Conservation (phyloP, 148 eudicot species). For the Vaccinium macrocarpon region DNA sequence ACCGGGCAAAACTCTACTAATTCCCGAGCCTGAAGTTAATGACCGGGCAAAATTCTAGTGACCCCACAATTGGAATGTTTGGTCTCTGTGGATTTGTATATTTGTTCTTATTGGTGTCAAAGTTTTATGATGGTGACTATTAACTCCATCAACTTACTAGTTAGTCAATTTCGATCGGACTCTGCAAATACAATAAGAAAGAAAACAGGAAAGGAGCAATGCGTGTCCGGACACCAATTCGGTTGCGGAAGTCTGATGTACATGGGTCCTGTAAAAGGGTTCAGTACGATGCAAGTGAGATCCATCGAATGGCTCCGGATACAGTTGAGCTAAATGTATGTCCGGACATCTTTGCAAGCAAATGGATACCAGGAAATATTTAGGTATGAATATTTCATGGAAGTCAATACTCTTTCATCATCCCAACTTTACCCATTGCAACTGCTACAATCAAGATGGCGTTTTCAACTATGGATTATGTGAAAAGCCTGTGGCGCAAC, state of each 20-base stretch:
- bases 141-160: not conserved
- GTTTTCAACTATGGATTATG: too few relatives aligned
- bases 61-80: too few relatives aligned
- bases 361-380: too few relatives aligned
- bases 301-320: not conserved
- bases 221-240: not conserved
- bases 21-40: too few relatives aligned
- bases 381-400: too few relatives aligned
- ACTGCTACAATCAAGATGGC: too few relatives aligned
- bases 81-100: too few relatives aligned
- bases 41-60: too few relatives aligned
- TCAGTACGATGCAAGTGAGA: not conserved
- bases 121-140: not conserved
- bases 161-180: not conserved
- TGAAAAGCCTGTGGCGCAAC: too few relatives aligned
- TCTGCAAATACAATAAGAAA: not conserved
- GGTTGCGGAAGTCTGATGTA: not conserved
- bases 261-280: not conserved
- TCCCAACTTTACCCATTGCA: too few relatives aligned
- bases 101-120: not conserved
- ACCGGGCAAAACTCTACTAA: too few relatives aligned
- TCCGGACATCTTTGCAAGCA: not conserved
- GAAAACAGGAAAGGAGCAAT: not conserved
- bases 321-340: not conserved
- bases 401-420: too few relatives aligned